These are phyloP conservation scores for Arthrobotrys musiformis DNA, from an alignment of 2,329 filamentous ascomycete genomes.

Conservation along the genomic window DNA sequence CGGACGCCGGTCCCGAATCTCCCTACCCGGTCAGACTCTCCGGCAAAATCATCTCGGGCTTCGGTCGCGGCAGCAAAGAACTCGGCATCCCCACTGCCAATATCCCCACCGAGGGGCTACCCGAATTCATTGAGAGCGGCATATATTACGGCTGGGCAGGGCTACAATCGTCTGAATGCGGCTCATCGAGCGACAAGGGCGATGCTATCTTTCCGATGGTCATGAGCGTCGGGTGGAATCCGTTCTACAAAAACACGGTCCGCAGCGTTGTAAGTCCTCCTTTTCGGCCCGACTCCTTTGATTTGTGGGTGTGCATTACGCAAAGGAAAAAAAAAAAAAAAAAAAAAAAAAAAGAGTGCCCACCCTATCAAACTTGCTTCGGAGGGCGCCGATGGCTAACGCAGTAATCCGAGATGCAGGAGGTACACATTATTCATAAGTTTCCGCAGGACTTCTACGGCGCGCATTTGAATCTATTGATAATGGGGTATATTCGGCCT, in stretches of 20 bases:
- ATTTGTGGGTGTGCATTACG: no score
- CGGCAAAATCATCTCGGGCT: conserved; percentile 89
- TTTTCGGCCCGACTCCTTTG: not conserved
- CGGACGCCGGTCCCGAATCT: conserved; percentile 75
- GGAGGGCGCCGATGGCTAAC: conserved; percentile 24
- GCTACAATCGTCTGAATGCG: conserved; percentile 63
- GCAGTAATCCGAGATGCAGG: conserved; percentile 61
- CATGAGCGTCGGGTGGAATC: conserved; percentile 96
- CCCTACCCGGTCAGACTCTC: conserved; percentile 87
- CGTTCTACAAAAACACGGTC: conserved; percentile 92
- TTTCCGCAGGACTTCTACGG: conserved; percentile 88
- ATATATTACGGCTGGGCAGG: conserved; percentile 95
- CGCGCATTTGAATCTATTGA: conserved; percentile 78
- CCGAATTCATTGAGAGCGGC: conserved; percentile 74
- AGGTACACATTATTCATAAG: conserved; percentile 85
- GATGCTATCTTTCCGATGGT: conserved; percentile 79
- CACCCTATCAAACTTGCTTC: conserved; percentile 3
- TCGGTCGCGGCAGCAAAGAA: conserved; percentile 93
- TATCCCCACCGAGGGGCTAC: conserved; percentile 75
- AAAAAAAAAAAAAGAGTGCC: no score
- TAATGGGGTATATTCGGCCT: conserved; percentile 87
- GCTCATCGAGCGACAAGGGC: conserved; percentile 28
- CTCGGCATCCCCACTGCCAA: conserved; percentile 98
- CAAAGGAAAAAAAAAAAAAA: no score
- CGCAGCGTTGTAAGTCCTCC: conserved; percentile 73